These are phyloP conservation scores for Gossypium thurberi DNA, from an alignment of 345 rosid genomes.

Conservation along the genomic window DNA sequence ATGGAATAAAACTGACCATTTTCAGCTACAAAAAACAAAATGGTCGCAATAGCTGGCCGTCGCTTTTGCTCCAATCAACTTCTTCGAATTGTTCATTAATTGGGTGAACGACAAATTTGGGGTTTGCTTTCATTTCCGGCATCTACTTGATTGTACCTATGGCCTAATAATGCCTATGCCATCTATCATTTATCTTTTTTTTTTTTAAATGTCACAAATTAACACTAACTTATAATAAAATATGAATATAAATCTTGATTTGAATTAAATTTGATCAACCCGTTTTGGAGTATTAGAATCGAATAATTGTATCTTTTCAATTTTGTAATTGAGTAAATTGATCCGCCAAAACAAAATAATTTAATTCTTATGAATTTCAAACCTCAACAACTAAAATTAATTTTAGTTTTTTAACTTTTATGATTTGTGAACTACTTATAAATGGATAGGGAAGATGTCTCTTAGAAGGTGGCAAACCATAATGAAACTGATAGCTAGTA, in stretches of 20 bases:
- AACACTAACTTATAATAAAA: no score
- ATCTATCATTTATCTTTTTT: no score
- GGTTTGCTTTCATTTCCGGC: not conserved
- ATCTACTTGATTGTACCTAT: not conserved
- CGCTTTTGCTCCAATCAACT: conserved; percentile 14
- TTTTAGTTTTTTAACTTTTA: no score
- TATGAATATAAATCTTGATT: not conserved
- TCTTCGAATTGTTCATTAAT: not conserved
- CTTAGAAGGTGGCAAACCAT: conserved; percentile 13
- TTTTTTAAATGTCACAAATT: no score
- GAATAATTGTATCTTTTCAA: not conserved
- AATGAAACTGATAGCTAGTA: not conserved
- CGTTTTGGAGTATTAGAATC: not conserved
- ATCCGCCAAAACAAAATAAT: no score
- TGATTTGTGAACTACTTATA: no score
- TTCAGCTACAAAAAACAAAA: not conserved
- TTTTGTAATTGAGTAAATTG: no score
- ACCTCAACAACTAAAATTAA: no score
- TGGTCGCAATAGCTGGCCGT: not conserved
- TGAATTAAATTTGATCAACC: not conserved
- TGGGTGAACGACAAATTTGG: not conserved
- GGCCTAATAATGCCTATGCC: not conserved
- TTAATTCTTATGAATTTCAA: no score
- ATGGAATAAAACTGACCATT: conserved; percentile 15
- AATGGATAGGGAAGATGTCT: conserved; percentile 12